A percentile compares a stretch with the other conserved stretches of the same genome.
Evolutionary conservation across 768 basidiomycete species (phyloP).

Genomic region (Mycena metata): DNA sequence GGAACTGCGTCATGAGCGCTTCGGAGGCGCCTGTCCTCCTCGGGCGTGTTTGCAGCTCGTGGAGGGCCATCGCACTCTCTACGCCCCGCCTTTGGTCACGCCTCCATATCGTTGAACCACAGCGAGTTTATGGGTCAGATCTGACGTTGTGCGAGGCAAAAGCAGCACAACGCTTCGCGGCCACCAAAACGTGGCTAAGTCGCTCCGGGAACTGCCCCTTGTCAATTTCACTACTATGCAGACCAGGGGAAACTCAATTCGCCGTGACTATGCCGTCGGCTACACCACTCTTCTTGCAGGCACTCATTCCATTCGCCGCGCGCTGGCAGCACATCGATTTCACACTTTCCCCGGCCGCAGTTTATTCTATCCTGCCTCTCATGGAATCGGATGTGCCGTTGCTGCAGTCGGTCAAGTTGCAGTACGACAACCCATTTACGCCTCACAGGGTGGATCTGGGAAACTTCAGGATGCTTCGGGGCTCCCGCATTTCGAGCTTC

Average conservation of each 20-base stretch:
- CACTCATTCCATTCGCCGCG: neutral
- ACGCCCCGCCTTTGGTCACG: neutral
- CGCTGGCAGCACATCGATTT: neutral
- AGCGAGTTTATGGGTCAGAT: neutral
- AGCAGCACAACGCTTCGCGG: neutral
- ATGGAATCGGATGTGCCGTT: neutral
- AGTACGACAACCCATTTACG: neutral
- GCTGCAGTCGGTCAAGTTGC: neutral
- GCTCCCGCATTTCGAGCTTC: neutral
- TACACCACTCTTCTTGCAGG: neutral
- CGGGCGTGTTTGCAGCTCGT: neutral
- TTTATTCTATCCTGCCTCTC: neutral
- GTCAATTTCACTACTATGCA: neutral
- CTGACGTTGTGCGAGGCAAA: neutral
- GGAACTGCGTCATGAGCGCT: conserved; percentile 2
- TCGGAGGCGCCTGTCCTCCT: neutral
- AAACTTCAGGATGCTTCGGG: neutral
- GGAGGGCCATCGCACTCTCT: neutral
- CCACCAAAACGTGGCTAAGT: neutral
- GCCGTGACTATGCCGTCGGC: neutral
- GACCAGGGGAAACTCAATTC: neutral
- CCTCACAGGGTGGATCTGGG: neutral
- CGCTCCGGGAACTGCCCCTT: conserved; percentile 5
- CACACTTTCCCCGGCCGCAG: neutral
- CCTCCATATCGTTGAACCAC: neutral